phyloP scores from a whole-genome alignment of 495 filamentous ascomycete genomes.

The Aspergillus campestris region DNA sequence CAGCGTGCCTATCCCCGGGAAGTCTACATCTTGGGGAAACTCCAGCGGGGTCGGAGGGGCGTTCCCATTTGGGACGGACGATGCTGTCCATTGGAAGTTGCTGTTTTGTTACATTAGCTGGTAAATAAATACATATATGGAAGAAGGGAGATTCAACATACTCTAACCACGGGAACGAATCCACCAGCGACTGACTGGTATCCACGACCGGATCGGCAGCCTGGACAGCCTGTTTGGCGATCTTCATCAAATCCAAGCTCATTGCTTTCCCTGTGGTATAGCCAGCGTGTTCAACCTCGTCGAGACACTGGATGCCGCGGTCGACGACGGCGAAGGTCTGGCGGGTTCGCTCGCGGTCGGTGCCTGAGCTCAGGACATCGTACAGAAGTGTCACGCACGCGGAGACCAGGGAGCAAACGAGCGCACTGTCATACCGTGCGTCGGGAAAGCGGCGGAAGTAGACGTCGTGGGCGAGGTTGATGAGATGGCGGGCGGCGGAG shows the following conservation, averaged over 20 bases:
- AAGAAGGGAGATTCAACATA: constrained; percentile 1
- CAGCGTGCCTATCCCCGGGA: constrained; percentile 1
- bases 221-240: constrained; percentile 4
- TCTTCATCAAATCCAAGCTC: constrained; percentile 9
- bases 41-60: background rate
- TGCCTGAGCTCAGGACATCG: constrained; percentile 4
- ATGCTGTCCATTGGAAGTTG: background rate
- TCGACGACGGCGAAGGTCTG: constrained; percentile 6
- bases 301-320: constrained; percentile 4
- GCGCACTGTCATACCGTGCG: constrained; percentile 4
- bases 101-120: no score
- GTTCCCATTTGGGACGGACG: background rate
- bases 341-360: constrained; percentile 1
- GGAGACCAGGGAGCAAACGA: constrained; percentile 5
- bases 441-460: constrained; percentile 5
- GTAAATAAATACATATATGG: no score
- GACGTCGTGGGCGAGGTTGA: constrained; percentile 6
- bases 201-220: constrained; percentile 5
- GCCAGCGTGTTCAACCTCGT: constrained; percentile 7
- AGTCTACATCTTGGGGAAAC: background rate
- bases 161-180: constrained; percentile 10
- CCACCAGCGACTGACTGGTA: constrained; percentile 4
- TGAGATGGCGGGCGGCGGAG: background rate
- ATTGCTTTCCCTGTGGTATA: constrained; percentile 4
- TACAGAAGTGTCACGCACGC: constrained; percentile 4